These are phyloP conservation scores for Debaryomycetaceae sp. DNA, from an alignment of 1,139 yeast genomes.

Conservation along the genomic window DNA sequence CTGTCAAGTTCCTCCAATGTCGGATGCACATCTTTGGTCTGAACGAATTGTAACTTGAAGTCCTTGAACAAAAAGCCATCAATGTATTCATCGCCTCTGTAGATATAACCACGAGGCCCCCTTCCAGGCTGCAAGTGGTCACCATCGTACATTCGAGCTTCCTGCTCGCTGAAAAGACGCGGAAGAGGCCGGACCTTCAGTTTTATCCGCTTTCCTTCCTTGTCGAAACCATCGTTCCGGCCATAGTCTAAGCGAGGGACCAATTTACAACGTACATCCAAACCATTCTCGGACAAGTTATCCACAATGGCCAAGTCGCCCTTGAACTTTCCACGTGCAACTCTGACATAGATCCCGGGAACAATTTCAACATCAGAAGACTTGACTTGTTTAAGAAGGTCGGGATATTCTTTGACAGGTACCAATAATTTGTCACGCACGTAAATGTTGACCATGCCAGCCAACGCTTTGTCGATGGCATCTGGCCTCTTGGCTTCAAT, in stretches of 20 bases:
- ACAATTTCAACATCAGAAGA: conserved; percentile 78
- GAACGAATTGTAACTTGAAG: conserved; percentile 71
- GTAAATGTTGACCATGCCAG: conserved; percentile 82
- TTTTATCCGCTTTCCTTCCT: conserved; percentile 41
- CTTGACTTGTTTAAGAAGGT: conserved; percentile 80
- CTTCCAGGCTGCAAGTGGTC: conserved; percentile 60
- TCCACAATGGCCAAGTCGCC: conserved; percentile 92
- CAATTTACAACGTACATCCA: conserved; percentile 83
- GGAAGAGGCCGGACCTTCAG: conserved; percentile 71
- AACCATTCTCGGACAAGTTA: conserved; percentile 85
- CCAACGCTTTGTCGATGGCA: conserved; percentile 80
- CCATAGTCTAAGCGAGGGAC: conserved; percentile 94
- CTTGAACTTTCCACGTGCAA: conserved; percentile 83
- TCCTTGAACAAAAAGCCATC: conserved; percentile 85
- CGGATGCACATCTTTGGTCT: conserved; percentile 79
- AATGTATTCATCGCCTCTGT: conserved; percentile 78
- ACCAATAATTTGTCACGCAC: conserved; percentile 66
- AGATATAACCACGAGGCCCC: conserved; percentile 64
- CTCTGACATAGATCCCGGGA: conserved; percentile 87
- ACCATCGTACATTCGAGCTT: conserved; percentile 42
- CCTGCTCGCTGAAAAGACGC: conserved; percentile 70
- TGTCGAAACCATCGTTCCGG: conserved; percentile 46
- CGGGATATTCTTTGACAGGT: conserved; percentile 93
- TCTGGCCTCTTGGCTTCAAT: conserved; percentile 91
- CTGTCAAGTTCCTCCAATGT: conserved; percentile 79